Evolutionary conservation across 164 flowering plant genomes (phyloP).

Genomic region (Chimonanthus praecox): DNA sequence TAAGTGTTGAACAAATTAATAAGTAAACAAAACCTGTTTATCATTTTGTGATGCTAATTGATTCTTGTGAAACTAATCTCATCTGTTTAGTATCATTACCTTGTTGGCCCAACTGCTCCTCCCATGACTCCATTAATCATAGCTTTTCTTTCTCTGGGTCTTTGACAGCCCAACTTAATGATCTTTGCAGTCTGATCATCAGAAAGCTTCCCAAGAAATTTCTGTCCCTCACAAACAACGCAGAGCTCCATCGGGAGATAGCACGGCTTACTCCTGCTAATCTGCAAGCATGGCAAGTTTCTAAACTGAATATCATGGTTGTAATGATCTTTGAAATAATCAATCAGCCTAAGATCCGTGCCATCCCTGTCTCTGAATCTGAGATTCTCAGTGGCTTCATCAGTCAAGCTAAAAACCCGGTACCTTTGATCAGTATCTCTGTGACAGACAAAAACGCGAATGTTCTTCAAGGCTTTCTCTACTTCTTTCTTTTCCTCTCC

Average conservation of each 20-base stretch:
- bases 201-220: slow-evolving; percentile 83
- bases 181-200: slow-evolving; percentile 87
- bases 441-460: slow-evolving; percentile 85
- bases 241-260: slow-evolving; percentile 99
- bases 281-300: slow-evolving; percentile 91
- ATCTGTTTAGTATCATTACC: slow-evolving; percentile 35
- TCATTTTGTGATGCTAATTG: slow-evolving; percentile 1
- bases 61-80: neutral
- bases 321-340: slow-evolving; percentile 83
- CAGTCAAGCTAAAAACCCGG: slow-evolving; percentile 63
- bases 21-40: neutral
- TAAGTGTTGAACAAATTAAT: neutral
- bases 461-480: slow-evolving; percentile 70
- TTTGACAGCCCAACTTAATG: slow-evolving; percentile 83
- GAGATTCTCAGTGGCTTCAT: slow-evolving; percentile 65
- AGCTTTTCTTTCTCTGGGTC: slow-evolving; percentile 67
- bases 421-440: slow-evolving; percentile 83
- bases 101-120: slow-evolving; percentile 72
- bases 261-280: slow-evolving; percentile 85
- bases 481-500: slow-evolving; percentile 76
- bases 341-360: slow-evolving; percentile 46
- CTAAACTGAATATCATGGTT: slow-evolving; percentile 73
- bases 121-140: slow-evolving; percentile 68
- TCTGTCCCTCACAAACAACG: slow-evolving; percentile 91
- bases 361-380: slow-evolving; percentile 81